Percentiles rank a stretch among this genome's conserved stretches.
phyloP scores from a whole-genome alignment of 2,329 filamentous ascomycete genomes.

The Pseudocercospora macadamiae region DNA sequence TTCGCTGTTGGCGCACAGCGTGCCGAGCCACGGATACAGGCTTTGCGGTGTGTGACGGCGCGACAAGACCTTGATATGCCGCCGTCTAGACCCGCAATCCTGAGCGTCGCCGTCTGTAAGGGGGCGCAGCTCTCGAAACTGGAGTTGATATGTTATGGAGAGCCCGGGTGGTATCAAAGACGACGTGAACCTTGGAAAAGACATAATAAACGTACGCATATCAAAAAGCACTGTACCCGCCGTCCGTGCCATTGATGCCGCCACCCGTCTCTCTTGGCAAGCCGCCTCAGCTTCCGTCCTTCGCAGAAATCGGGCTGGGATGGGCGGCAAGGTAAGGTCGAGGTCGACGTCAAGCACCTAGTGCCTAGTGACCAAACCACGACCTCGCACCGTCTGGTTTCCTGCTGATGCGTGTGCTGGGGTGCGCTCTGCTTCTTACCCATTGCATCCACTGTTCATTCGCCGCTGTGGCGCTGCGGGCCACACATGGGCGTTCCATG shows the following conservation, averaged over 20 bases:
- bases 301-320: no score
- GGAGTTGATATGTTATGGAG: background rate
- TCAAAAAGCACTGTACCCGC: no score
- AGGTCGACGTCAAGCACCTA: no score
- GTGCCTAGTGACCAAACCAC: background rate
- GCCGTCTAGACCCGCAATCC: slow-evolving; percentile 17
- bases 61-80: no score
- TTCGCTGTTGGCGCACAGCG: slow-evolving; percentile 1
- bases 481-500: background rate
- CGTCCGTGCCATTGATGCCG: no score
- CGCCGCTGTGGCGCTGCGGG: slow-evolving; percentile 4
- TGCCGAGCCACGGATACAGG: background rate
- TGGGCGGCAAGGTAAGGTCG: no score
- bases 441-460: background rate
- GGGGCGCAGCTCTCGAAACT: slow-evolving; percentile 1
- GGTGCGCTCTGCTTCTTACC: background rate
- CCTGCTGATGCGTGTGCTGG: background rate
- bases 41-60: background rate
- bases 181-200: background rate
- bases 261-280: no score
- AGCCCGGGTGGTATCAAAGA: background rate
- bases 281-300: background rate
- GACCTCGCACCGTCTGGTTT: background rate
- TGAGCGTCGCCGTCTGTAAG: slow-evolving; percentile 11
- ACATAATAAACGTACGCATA: background rate